A percentile compares a stretch with the other conserved stretches of the same genome.
phyloP scores from a whole-genome alignment of 495 filamentous ascomycete species.

The Daldinia childiae region DNA sequence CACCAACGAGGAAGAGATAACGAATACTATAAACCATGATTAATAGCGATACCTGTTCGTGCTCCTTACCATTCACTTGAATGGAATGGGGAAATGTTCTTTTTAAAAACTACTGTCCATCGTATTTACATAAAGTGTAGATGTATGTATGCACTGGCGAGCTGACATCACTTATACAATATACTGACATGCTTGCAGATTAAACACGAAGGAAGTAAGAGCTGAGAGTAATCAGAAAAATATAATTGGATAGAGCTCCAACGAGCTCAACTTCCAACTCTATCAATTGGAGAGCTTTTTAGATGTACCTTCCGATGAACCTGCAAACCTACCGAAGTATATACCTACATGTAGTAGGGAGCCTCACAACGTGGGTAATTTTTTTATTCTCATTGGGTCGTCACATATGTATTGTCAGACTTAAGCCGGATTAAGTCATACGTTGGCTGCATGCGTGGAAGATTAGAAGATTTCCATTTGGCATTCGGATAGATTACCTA shows the following conservation, averaged over 20 bases:
- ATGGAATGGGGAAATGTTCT: not conserved
- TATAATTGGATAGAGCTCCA: slow-evolving; percentile 32
- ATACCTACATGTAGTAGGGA: not conserved
- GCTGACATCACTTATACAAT: slow-evolving; percentile 15
- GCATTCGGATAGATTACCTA: not conserved
- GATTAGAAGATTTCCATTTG: not conserved
- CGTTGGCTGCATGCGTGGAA: slow-evolving; percentile 14
- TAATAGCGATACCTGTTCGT: not conserved
- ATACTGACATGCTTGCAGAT: not conserved
- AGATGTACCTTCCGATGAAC: too few species aligned
- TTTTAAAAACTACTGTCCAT: slow-evolving; percentile 1
- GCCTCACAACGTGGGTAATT: slow-evolving; percentile 37
- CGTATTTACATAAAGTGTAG: not conserved
- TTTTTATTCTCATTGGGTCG: slow-evolving; percentile 30
- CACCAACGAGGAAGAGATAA: slow-evolving; percentile 19
- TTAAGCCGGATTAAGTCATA: not conserved
- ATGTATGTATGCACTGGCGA: not conserved
- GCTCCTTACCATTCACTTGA: slow-evolving; percentile 5
- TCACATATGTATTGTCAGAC: slow-evolving; percentile 3
- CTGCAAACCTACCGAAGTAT: too few species aligned
- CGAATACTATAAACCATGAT: slow-evolving; percentile 33
- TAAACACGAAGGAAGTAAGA: slow-evolving; percentile 11
- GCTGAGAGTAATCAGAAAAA: slow-evolving; percentile 28
- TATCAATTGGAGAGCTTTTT: not conserved
- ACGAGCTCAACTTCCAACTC: not conserved